phyloP scores from a whole-genome alignment of 2,329 filamentous ascomycete species.

The Diaporthe sp. region DNA sequence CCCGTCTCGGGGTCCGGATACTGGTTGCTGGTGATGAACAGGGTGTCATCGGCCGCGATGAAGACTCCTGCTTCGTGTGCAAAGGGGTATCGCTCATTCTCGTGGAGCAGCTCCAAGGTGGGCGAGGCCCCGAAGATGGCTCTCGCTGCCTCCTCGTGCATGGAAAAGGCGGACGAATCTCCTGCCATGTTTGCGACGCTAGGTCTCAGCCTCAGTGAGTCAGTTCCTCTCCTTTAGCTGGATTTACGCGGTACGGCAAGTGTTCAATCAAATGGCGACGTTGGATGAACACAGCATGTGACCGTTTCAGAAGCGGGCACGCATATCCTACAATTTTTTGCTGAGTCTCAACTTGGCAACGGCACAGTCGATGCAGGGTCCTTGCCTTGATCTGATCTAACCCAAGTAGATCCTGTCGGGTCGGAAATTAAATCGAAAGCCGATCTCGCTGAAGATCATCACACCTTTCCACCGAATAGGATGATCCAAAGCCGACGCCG shows the following conservation, averaged over 20 bases:
- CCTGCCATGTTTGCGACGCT: not conserved
- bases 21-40: constrained; percentile 52
- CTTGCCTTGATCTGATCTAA: not conserved
- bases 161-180: constrained; percentile 7
- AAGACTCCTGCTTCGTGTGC: constrained; percentile 59
- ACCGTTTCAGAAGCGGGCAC: not conserved
- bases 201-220: not conserved
- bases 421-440: not conserved
- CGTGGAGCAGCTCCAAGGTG: constrained; percentile 51
- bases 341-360: not conserved
- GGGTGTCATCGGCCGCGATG: constrained; percentile 20
- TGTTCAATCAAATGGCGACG: not conserved
- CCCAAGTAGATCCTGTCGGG: not conserved
- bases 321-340: not conserved
- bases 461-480: not conserved
- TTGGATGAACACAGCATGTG: not conserved
- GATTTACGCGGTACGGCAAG: no score
- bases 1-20: constrained; percentile 42
- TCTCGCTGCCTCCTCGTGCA: constrained; percentile 27
- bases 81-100: constrained; percentile 57
- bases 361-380: not conserved
- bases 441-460: constrained; percentile 9
- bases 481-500: not conserved
- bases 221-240: not conserved
- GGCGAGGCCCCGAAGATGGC: constrained; percentile 51